Conservation (phyloP, 225 moss, liverwort and hornwort genomes). For the Antitrichia curtipendula region DNA sequence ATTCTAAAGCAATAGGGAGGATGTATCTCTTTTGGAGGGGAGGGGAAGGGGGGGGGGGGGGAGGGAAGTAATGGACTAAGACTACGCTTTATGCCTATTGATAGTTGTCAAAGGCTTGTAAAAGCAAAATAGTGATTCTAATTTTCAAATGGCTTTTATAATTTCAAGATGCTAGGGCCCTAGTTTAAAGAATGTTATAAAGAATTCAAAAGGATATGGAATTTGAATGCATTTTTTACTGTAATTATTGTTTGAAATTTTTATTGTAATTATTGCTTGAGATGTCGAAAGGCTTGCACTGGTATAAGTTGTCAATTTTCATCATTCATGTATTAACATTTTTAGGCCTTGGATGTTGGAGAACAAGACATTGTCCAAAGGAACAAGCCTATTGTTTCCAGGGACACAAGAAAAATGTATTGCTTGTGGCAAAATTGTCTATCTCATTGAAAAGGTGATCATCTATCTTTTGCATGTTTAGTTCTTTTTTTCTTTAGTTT, state of each 20-base stretch:
- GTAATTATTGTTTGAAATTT: not conserved
- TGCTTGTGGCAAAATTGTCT: slow-evolving; percentile 58
- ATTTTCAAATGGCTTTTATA: not conserved
- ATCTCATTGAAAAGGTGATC: slow-evolving; percentile 66
- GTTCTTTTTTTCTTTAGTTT: not conserved
- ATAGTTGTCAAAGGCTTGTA: not conserved
- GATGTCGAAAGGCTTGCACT: not conserved
- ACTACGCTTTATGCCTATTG: not conserved
- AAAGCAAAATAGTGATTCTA: not conserved
- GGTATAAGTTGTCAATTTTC: slow-evolving; percentile 4
- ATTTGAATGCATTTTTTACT: not conserved
- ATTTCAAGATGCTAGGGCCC: too few species aligned
- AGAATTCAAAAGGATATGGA: not conserved
- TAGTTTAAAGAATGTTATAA: not conserved
- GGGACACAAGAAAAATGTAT: slow-evolving; percentile 95
- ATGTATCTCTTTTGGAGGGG: not conserved
- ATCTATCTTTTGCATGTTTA: not conserved
- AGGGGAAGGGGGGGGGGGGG: too few species aligned
- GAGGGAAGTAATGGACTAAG: too few species aligned
- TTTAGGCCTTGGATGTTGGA: slow-evolving; percentile 36
- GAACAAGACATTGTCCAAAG: slow-evolving; percentile 62
- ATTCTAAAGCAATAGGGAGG: not conserved
- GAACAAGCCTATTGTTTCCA: slow-evolving; percentile 36
- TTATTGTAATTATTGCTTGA: not conserved
- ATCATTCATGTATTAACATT: slow-evolving; percentile 28